Conservation (phyloP, 148 eudicot species). For the Talinum fruticosum region DNA sequence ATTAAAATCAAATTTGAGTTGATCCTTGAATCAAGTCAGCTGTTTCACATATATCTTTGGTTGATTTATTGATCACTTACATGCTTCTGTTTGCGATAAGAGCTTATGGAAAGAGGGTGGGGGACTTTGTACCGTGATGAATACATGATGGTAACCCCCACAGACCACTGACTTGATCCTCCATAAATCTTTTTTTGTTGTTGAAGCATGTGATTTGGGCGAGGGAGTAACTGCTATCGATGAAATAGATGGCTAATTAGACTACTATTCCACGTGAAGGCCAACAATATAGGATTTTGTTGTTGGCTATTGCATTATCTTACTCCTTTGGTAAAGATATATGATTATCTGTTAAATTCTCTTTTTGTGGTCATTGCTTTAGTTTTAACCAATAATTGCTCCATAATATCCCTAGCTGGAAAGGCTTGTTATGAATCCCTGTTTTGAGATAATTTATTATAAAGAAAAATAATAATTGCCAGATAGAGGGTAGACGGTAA, state of each 20-base stretch:
- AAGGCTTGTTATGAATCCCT: constrained; percentile 15
- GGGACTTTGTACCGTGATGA: background rate
- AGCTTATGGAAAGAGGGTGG: background rate
- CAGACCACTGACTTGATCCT: background rate
- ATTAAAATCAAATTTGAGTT: background rate
- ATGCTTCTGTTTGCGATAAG: background rate
- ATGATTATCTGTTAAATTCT: constrained; percentile 16
- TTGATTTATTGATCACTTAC: background rate
- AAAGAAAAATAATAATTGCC: background rate
- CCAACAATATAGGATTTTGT: constrained; percentile 27
- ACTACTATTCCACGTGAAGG: constrained; percentile 30
- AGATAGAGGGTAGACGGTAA: background rate
- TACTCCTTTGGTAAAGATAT: constrained; percentile 22
- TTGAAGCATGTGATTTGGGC: constrained; percentile 29
- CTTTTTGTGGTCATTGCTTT: constrained; percentile 18
- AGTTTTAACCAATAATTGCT: constrained; percentile 25
- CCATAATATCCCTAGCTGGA: constrained; percentile 26
- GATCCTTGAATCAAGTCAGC: background rate
- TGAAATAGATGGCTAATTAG: constrained; percentile 26
- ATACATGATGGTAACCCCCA: background rate
- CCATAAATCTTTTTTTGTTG: background rate
- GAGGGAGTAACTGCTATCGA: constrained; percentile 16
- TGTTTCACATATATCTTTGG: background rate
- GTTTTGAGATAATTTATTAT: background rate
- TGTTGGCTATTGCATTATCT: constrained; percentile 20